Evolutionary conservation across 495 filamentous ascomycete genomes (phyloP).

Genomic region (Penicillium canariense): DNA sequence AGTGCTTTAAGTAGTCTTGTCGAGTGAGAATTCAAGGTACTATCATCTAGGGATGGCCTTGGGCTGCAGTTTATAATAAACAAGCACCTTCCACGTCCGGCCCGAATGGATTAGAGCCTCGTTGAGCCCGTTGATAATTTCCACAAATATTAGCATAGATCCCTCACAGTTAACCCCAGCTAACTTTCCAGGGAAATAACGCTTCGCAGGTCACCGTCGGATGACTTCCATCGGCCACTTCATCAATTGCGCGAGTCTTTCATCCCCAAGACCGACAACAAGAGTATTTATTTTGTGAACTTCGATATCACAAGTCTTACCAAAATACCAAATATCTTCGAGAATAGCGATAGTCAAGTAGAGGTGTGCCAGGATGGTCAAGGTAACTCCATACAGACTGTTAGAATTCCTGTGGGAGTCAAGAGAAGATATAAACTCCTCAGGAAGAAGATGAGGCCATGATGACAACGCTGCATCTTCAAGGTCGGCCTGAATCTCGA

Average conservation of each 20-base stretch:
- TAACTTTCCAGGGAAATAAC: too few relatives aligned
- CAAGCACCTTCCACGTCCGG: too few relatives aligned
- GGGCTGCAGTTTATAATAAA: too few relatives aligned
- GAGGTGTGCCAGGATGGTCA: conserved; percentile 26
- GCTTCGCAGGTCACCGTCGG: background rate
- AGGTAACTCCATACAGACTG: conserved; percentile 3
- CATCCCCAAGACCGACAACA: conserved; percentile 2
- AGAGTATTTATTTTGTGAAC: conserved; percentile 21
- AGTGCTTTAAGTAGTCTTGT: too few relatives aligned
- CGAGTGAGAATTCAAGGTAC: too few relatives aligned
- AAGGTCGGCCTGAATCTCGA: conserved; percentile 27
- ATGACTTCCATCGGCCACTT: conserved; percentile 14
- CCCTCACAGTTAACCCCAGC: too few relatives aligned
- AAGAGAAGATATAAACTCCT: conserved; percentile 19
- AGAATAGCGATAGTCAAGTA: conserved; percentile 21
- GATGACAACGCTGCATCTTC: conserved; percentile 28
- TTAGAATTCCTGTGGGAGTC: conserved; percentile 5
- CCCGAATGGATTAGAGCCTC: too few relatives aligned
- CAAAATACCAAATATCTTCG: conserved; percentile 22
- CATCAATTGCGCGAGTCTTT: conserved; percentile 10
- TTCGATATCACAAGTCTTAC: conserved; percentile 14
- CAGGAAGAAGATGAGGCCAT: conserved; percentile 22
- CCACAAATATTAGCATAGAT: too few relatives aligned
- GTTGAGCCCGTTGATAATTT: too few relatives aligned
- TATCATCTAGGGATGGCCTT: too few relatives aligned